Evolutionary conservation across 495 filamentous ascomycete species (phyloP).

Genomic region (Aspergillus ostianus): DNA sequence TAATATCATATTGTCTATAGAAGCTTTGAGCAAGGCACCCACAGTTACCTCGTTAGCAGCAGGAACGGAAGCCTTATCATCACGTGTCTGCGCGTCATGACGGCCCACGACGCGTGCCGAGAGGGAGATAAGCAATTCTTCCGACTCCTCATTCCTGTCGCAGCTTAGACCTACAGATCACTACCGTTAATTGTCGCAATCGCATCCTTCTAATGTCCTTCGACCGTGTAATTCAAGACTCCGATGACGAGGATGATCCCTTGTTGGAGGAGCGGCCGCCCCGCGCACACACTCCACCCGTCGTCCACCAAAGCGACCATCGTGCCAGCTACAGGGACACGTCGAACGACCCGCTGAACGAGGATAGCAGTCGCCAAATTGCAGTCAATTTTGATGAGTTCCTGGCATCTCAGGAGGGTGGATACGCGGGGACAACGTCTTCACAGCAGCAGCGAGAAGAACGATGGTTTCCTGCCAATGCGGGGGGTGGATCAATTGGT

Average conservation of each 20-base stretch:
- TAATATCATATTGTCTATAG: constrained; percentile 3
- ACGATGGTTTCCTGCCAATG: constrained; percentile 36
- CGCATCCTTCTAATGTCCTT: constrained; percentile 26
- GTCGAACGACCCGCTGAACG: constrained; percentile 4
- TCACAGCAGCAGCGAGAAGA: constrained; percentile 42
- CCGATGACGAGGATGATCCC: constrained; percentile 48
- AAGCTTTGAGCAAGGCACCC: neutral
- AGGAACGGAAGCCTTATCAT: constrained; percentile 26
- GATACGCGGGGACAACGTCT: constrained; percentile 19
- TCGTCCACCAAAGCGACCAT: neutral
- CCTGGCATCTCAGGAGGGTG: constrained; percentile 33
- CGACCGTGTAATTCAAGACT: constrained; percentile 49
- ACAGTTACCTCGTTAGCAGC: no score
- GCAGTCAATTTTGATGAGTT: constrained; percentile 42
- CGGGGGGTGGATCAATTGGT: constrained; percentile 38
- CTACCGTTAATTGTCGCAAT: neutral
- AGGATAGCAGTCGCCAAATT: constrained; percentile 18
- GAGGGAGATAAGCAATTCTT: constrained; percentile 27
- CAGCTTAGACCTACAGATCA: neutral
- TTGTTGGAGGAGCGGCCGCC: constrained; percentile 31
- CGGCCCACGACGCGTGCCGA: constrained; percentile 1
- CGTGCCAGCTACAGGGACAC: neutral
- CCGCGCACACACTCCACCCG: constrained; percentile 16
- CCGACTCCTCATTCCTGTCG: neutral
- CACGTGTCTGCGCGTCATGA: constrained; percentile 36